Base-by-base conservation (phyloP, 495 filamentous ascomycete genomes). In the Aspergillus funiculosus region DNA sequence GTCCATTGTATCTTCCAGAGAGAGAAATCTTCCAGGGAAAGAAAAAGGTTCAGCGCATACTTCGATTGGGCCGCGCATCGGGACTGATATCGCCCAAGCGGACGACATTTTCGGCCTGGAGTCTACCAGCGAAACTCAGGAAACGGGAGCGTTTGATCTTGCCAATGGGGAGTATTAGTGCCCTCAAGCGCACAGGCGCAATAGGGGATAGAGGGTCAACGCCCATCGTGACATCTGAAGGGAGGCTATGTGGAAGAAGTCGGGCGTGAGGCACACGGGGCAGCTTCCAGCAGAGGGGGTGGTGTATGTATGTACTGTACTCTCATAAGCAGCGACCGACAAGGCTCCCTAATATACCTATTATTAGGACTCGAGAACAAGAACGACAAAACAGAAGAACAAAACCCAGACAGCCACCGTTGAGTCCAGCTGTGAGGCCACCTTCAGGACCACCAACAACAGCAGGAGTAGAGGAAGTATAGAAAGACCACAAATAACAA, bases 61-160 rank as follows among this genome's bases (percentile, higher is more conserved):
- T 94, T 74, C 88, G 81, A 66, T 95, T 85, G 48, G 89, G 87
- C 39, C 86, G 79, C 60, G 74, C 72, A 77, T 95, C 88, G 48
- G 90, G 86, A 59, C 80, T 95, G 60, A 97, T 81, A 63, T 97
- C 92, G 58, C 88, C 83, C 48, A 99, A 75, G 43, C 85, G 84
- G 50, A 99, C 80, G 47, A 92, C 77, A 76, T 87, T 83, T 59
- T 94, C 84, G 48, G 75, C 68, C 60, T 83, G 79, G 40, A 99
- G 74, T 51, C 86, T 79, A 34, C 81, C 76, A 52, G 88, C 77
- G 64, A 96, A 95, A 47, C 72, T 71, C 42, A 79, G 58, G 64
- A 96, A 96, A 42, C 88, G 78, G 14, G 84, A 85, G 21, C 82
- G 81, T 59, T 80, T 87, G 59, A 97, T 92, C 51, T 73, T 79